Conservation (phyloP, 129 eudicot species). For the Tagetes erecta region DNA sequence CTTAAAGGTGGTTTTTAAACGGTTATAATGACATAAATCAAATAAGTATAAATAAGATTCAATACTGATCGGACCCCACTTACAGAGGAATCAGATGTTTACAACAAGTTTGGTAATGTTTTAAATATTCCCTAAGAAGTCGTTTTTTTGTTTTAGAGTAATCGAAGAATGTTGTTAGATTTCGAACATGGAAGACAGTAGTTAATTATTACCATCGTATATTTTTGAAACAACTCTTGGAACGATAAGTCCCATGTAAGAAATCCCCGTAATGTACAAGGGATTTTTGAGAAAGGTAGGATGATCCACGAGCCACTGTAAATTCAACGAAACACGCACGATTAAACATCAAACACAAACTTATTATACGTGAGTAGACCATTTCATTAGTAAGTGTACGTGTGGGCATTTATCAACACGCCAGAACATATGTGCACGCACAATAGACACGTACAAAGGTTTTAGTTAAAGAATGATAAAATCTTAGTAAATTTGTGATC, state of each 20-base stretch:
- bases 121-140: background rate
- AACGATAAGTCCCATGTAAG: constrained; percentile 37
- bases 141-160: background rate
- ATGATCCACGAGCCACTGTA: constrained; percentile 41
- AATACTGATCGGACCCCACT: too few relatives aligned
- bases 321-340: background rate
- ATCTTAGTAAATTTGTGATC: background rate
- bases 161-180: background rate
- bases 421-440: too few relatives aligned
- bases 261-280: constrained; percentile 39
- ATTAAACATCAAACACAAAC: background rate
- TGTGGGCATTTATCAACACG: too few relatives aligned
- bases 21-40: too few relatives aligned
- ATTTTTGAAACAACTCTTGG: constrained; percentile 35
- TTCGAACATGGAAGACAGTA: background rate
- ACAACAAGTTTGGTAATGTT: background rate
- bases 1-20: too few relatives aligned
- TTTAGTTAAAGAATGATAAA: background rate
- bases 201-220: constrained; percentile 18
- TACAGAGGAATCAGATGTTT: too few relatives aligned
- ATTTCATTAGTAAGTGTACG: too few relatives aligned
- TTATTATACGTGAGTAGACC: background rate
- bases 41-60: too few relatives aligned
- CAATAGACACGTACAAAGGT: background rate
- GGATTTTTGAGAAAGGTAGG: constrained; percentile 35